Evolutionary conservation across 257 asterid species (phyloP), one percentile per base, ranked within the genome.

Genomic region (Solanum piurae): DNA sequence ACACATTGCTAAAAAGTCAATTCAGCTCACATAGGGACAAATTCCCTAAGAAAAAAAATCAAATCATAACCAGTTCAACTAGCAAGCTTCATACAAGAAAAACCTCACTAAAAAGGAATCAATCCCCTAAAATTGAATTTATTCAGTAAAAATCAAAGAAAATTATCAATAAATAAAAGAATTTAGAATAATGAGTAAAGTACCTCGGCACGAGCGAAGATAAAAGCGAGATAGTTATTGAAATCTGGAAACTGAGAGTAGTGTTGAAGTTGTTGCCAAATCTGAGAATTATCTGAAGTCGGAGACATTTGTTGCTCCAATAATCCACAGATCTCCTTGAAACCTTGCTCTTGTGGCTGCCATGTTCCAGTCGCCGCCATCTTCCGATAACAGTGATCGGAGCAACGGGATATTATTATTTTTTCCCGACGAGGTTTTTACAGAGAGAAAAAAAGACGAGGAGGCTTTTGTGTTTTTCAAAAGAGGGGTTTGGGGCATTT

Each of bases 281-380:
- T 90, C 93, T 91, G 89, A 84, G 98, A 87, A 93, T 95, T 97
- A 89, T 91, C 98, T 83, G 98, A 90, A 69, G 95, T 89, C 7
- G 98, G 98, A 72, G 95, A 93, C 91, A 97, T 96, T 92, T 97
- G 99, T 92, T 94, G 95, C 92, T 97, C 98, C 87, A 97, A 89
- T 72, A 96, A 93, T 80, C 95, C 96, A 86, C 98, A 95, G 95
- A 97, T 96, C 99, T 97, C 99, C 91, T 90, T 90, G n/a, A 96
- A 90, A 9, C 99, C 99, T 66, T 96, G 95, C 86, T 91, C 97
- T 91, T 96, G 96, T 3, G 99, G 98, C 91, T 92, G 91, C 99
- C 99, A 97, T 75, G 94, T 20, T 80, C 85, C 85, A 46, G 29
- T 80, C 42, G 42, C 86, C 89, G 94, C 90, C 97, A 94, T 95